These are phyloP conservation scores for Metschnikowia amazonensis DNA, from an alignment of 805 yeast species.

Conservation along the genomic window DNA sequence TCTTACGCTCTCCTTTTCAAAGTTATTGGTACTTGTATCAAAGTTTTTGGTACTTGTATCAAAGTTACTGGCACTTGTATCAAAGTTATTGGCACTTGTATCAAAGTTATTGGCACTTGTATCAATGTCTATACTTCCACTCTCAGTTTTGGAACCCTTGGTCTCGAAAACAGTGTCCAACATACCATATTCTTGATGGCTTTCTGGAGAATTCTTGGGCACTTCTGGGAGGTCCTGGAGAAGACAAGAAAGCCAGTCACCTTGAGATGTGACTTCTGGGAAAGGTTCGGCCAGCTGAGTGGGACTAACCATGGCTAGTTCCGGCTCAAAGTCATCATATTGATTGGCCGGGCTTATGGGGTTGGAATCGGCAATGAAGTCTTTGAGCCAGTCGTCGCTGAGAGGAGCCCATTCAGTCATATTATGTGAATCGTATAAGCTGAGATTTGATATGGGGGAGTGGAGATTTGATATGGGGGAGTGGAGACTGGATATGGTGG, in stretches of 20 bases:
- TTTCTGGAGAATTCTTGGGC: conserved; percentile 2
- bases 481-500: no score
- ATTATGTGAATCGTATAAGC: no score
- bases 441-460: neutral
- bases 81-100: no score
- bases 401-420: conserved; percentile 4
- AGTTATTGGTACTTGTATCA: no score
- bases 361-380: conserved; percentile 4
- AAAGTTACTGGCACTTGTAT: no score
- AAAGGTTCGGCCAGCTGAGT: neutral
- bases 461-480: no score
- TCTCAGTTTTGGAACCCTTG: no score
- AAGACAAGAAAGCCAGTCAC: neutral
- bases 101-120: no score
- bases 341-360: neutral
- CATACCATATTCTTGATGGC: neutral
- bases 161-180: neutral
- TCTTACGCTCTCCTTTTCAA: no score
- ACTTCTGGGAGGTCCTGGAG: conserved; percentile 1
- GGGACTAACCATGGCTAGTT: neutral
- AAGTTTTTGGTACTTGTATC: no score
- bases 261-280: neutral
- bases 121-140: no score
- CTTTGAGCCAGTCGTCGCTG: conserved; percentile 4
- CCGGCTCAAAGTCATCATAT: conserved; percentile 1